Evolutionary conservation across 352 stramenopile genomes (phyloP).

Genomic region (Phytopythium cucurbitacearum): DNA sequence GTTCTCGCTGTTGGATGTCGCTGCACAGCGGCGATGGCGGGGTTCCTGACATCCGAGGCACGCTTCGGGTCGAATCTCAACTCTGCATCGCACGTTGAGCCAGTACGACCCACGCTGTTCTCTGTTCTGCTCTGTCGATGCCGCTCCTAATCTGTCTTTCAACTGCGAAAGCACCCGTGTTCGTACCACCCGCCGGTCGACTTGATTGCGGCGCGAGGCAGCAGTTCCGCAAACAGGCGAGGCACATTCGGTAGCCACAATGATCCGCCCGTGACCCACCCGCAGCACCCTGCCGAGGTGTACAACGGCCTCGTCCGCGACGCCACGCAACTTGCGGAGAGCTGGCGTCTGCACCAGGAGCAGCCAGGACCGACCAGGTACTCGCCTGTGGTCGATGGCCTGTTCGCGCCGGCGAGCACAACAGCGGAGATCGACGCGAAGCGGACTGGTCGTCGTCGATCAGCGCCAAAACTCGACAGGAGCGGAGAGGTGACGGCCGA

Average conservation of each 20-base stretch:
- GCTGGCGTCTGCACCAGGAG: conserved; percentile 8
- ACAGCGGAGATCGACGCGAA: conserved; percentile 21
- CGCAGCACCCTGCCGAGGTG: conserved; percentile 2
- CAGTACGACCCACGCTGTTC: conserved; percentile 17
- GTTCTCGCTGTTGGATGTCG: neutral
- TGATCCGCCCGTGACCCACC: conserved; percentile 2
- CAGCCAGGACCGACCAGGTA: conserved; percentile 28
- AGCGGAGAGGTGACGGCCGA: conserved; percentile 8
- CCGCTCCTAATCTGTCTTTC: neutral
- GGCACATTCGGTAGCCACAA: conserved; percentile 38
- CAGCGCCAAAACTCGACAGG: neutral
- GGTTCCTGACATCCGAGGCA: conserved; percentile 35
- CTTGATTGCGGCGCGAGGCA: neutral
- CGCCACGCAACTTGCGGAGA: neutral
- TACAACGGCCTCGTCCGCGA: neutral
- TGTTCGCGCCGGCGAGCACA: conserved; percentile 45
- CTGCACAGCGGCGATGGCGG: conserved; percentile 19
- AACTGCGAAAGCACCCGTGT: conserved; percentile 25
- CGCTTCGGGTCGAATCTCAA: conserved; percentile 50
- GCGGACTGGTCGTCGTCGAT: too few relatives aligned
- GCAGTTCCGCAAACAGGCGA: conserved; percentile 7
- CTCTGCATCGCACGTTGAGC: conserved; percentile 26
- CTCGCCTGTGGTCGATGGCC: conserved; percentile 27
- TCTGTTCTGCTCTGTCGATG: conserved; percentile 2
- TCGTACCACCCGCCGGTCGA: conserved; percentile 29